Evolutionary conservation across 2,329 filamentous ascomycete genomes (phyloP).

Genomic region (Myriosclerotinia duriaeana): DNA sequence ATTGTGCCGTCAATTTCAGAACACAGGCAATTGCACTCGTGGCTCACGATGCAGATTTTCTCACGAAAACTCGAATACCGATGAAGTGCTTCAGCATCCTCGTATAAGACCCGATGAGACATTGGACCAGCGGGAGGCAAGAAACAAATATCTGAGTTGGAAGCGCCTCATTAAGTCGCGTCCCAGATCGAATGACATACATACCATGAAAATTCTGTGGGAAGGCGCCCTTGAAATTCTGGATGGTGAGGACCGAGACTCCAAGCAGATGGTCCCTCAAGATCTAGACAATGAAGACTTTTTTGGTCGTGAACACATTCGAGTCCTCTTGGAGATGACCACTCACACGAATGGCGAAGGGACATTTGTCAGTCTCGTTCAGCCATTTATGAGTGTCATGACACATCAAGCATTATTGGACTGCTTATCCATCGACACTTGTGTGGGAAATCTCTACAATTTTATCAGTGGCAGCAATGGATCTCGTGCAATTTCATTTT

Average conservation of each 20-base stretch:
- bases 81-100: not conserved
- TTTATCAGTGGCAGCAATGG: constrained; percentile 22
- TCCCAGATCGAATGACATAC: constrained; percentile 25
- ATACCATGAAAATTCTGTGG: constrained; percentile 27
- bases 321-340: constrained; percentile 8
- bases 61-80: not conserved
- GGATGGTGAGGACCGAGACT: constrained; percentile 25
- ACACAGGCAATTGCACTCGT: not conserved
- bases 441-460: constrained; percentile 17
- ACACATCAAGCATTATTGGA: constrained; percentile 17
- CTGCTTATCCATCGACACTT: constrained; percentile 18
- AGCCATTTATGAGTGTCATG: constrained; percentile 18
- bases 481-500: constrained; percentile 17
- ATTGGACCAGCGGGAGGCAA: constrained; percentile 23
- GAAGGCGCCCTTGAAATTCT: constrained; percentile 27
- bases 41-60: not conserved
- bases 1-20: not conserved
- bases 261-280: constrained; percentile 27
- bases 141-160: constrained; percentile 26
- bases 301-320: constrained; percentile 10
- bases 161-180: constrained; percentile 26
- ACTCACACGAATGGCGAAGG: not conserved
- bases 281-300: constrained; percentile 27
- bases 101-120: constrained; percentile 25
- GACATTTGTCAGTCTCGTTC: constrained; percentile 7